These are phyloP conservation scores for Auricularia sp. DNA, from an alignment of 768 basidiomycete species.

Conservation along the genomic window DNA sequence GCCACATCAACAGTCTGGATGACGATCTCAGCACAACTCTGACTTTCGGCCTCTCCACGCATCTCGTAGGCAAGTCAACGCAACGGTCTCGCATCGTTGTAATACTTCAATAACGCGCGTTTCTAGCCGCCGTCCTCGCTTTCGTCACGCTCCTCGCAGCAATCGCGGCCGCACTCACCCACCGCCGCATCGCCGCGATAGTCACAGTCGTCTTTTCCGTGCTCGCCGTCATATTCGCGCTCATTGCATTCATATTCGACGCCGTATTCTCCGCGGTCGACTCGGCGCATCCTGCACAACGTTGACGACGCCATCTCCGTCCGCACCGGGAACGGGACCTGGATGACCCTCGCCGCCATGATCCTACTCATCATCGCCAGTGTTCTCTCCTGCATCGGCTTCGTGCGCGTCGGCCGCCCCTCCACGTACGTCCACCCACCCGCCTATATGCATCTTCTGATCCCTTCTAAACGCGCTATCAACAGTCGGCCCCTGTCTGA, in stretches of 20 bases:
- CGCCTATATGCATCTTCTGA: constrained; percentile 1
- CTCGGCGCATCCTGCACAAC: constrained; percentile 31
- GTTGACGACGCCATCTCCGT: constrained; percentile 25
- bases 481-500: background rate
- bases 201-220: constrained; percentile 27
- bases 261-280: constrained; percentile 36
- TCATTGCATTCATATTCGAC: constrained; percentile 44
- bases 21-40: constrained; percentile 34
- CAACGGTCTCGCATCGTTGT: background rate
- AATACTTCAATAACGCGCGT: background rate
- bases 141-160: constrained; percentile 41
- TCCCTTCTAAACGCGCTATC: background rate
- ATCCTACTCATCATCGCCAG: constrained; percentile 12
- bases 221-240: constrained; percentile 35
- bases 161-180: constrained; percentile 32
- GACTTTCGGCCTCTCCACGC: constrained; percentile 42
- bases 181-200: constrained; percentile 29
- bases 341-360: constrained; percentile 44
- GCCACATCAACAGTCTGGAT: constrained; percentile 26
- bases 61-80: constrained; percentile 37
- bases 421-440: background rate
- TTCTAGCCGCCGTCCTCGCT: constrained; percentile 36
- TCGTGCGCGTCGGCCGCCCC: background rate
- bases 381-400: background rate
- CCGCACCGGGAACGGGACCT: constrained; percentile 19